These are phyloP conservation scores for Zalaria obscura DNA, from an alignment of 2,329 filamentous ascomycete genomes.

Conservation along the genomic window DNA sequence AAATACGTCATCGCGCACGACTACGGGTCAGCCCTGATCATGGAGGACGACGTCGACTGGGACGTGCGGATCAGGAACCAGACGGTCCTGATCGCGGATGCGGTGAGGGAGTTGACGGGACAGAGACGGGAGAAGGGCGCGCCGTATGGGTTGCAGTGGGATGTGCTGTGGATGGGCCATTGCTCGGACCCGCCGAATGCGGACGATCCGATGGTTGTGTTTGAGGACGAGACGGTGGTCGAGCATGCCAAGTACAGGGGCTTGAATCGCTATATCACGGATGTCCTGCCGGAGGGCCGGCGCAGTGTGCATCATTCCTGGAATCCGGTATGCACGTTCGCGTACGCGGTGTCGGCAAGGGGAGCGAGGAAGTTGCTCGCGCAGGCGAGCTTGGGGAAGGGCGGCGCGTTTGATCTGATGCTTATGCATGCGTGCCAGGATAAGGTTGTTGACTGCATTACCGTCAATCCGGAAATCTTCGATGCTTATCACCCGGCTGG, in stretches of 20 bases:
- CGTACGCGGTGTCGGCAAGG: conserved; percentile 14
- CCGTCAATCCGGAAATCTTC: conserved; percentile 23
- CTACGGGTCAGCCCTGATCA: conserved; percentile 14
- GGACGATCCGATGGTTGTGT: conserved; percentile 4
- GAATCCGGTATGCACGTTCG: conserved; percentile 18
- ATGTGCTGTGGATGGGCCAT: conserved; percentile 25
- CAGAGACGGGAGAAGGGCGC: conserved; percentile 5
- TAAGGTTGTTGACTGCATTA: conserved; percentile 19
- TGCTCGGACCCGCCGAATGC: conserved; percentile 16
- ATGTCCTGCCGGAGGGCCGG: conserved; percentile 11
- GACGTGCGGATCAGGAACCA: conserved; percentile 20
- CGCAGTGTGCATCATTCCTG: conserved; percentile 13
- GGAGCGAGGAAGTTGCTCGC: conserved; percentile 21
- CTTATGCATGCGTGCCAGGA: conserved; percentile 18
- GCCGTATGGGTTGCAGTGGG: conserved; percentile 21
- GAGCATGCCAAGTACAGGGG: conserved; percentile 11
- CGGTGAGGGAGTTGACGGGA: conserved; percentile 15
- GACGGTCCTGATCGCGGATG: conserved; percentile 16
- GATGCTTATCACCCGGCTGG: conserved; percentile 19
- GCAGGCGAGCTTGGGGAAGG: conserved; percentile 13
- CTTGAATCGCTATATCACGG: conserved; percentile 9
- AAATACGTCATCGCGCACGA: conserved; percentile 14
- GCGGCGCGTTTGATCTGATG: conserved; percentile 22
- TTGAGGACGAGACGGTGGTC: conserved; percentile 10
- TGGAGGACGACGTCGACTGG: conserved; percentile 26